A percentile compares a stretch with the other conserved stretches of the same genome.
Conservation (phyloP, 1,284 basidiomycete genomes). For the Vanrija sp. region DNA sequence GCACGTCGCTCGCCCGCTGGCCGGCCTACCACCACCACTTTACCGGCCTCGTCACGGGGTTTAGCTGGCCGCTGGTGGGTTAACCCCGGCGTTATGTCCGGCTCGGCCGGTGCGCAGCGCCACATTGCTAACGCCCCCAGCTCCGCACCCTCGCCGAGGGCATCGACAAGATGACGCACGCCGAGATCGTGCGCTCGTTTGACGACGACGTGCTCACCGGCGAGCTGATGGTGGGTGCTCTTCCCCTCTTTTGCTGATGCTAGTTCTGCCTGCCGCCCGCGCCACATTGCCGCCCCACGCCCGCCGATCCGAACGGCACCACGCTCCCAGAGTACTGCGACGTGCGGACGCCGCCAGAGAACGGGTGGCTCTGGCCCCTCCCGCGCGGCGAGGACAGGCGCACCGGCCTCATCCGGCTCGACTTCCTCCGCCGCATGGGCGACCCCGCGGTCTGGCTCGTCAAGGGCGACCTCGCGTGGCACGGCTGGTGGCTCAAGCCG, state of each 20-base stretch:
- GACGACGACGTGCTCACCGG: conserved; percentile 30
- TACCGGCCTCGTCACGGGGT: conserved; percentile 24
- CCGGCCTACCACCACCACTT: conserved; percentile 23
- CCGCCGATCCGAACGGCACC: not conserved
- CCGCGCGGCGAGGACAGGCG: conserved; percentile 17
- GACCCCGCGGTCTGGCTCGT: conserved; percentile 16
- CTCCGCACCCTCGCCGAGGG: conserved; percentile 20
- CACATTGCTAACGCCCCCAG: conserved; percentile 6
- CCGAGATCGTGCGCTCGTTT: conserved; percentile 18
- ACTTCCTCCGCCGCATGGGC: conserved; percentile 19
- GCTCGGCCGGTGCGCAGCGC: too few species aligned
- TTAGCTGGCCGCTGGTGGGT: conserved; percentile 19
- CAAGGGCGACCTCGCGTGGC: conserved; percentile 20
- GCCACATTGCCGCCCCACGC: conserved; percentile 13
- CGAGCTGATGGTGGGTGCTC: conserved; percentile 25
- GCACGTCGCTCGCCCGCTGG: conserved; percentile 24
- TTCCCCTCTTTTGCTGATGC: too few species aligned
- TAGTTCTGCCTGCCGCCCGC: conserved; percentile 20
- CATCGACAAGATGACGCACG: conserved; percentile 17
- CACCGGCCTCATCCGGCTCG: conserved; percentile 19
- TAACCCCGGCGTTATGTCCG: too few species aligned
- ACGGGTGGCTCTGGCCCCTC: conserved; percentile 11
- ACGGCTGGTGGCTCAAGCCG: conserved; percentile 24
- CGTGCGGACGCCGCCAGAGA: conserved; percentile 16
- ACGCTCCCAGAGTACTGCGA: conserved; percentile 11